A percentile compares a stretch with the other conserved stretches of the same genome.
These are phyloP conservation scores for Sphaerosporella brunnea DNA, from an alignment of 495 filamentous ascomycete species.

Conservation along the genomic window DNA sequence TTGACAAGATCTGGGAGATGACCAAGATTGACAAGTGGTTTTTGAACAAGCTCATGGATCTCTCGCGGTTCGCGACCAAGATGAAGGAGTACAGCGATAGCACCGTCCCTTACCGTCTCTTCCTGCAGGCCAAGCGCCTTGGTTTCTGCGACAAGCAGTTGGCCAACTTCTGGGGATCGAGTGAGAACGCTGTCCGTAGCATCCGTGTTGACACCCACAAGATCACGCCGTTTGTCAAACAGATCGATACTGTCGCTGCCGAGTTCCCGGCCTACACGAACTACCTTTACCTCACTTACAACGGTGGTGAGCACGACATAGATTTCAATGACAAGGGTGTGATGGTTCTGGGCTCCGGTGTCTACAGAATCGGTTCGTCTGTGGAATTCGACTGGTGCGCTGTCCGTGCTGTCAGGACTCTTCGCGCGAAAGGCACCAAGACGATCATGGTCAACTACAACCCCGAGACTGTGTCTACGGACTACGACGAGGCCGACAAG, in stretches of 20 bases:
- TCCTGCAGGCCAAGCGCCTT: constrained; percentile 73
- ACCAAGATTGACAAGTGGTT: constrained; percentile 99
- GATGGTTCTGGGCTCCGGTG: constrained; percentile 93
- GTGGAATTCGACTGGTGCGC: constrained; percentile 99
- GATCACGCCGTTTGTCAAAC: constrained; percentile 80
- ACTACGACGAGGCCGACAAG: constrained; percentile 90
- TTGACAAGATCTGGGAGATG: constrained; percentile 93
- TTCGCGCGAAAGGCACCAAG: constrained; percentile 74
- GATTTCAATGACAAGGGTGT: constrained; percentile 70
- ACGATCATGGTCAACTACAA: constrained; percentile 98
- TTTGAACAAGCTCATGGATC: constrained; percentile 67
- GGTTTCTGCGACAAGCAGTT: constrained; percentile 89
- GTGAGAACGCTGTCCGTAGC: constrained; percentile 70
- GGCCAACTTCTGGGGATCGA: constrained; percentile 83
- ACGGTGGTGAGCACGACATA: constrained; percentile 73
- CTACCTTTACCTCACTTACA: constrained; percentile 94
- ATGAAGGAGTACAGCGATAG: constrained; percentile 55
- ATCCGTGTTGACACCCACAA: constrained; percentile 67
- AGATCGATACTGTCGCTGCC: constrained; percentile 95
- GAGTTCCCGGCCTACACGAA: constrained; percentile 93
- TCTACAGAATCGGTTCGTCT: constrained; percentile 92
- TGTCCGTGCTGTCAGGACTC: constrained; percentile 84
- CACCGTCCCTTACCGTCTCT: constrained; percentile 43
- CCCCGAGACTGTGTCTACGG: constrained; percentile 84
- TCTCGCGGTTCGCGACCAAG: constrained; percentile 69